Base-by-base conservation (phyloP, 2,329 filamentous ascomycete species). In the Cordyceps cateniannulata region DNA sequence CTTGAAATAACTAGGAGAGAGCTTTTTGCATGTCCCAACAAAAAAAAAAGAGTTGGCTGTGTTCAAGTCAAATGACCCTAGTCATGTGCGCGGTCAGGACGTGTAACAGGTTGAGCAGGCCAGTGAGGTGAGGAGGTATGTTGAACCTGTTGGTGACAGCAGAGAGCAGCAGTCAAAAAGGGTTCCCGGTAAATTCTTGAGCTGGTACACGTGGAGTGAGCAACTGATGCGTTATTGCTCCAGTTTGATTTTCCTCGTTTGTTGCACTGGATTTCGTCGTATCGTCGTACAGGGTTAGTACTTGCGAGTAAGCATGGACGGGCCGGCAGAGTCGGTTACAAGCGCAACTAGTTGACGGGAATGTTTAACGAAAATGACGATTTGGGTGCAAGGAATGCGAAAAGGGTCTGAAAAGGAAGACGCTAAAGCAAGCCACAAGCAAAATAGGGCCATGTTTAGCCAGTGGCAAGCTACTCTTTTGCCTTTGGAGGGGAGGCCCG, bases 241-340 rank as follows among this genome's bases (percentile, higher is more conserved):
- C 16, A 5, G 20, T 24, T 16, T 24, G 12, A 12, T 16, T 32
- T 53, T 35, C 9, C 16, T 14, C 12, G 49, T 35, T 27, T 4
- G 24, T 18, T 14, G 22, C 5, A 5, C 14, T 22, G 10, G 27
- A 16, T 32, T 51, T 10, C 25, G 38, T 59, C 57, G 57, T 52
- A 52, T 59, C 48, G 8, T 59, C 48, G 57, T 59, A 59, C 57
- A 45, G 57, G 55, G 55, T n/a, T n/a, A n/a, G n/a, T 58, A 50
- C 25, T 18, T 16, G 10, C 16, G 25, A 20, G 27, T n/a, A 6
- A 16, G 2, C 2, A 27, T 3, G 32, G 45, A 16, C 45, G 35
- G 18, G 42, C n/a, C 18, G 18, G 42, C 5, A 10, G n/a, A 22
- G 29, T 48, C 54, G 44, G 55, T 32, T 40, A 57, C 27, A 48